These are phyloP conservation scores for Mycosphaerella sp. DNA, from an alignment of 2,329 filamentous ascomycete species.

Conservation along the genomic window DNA sequence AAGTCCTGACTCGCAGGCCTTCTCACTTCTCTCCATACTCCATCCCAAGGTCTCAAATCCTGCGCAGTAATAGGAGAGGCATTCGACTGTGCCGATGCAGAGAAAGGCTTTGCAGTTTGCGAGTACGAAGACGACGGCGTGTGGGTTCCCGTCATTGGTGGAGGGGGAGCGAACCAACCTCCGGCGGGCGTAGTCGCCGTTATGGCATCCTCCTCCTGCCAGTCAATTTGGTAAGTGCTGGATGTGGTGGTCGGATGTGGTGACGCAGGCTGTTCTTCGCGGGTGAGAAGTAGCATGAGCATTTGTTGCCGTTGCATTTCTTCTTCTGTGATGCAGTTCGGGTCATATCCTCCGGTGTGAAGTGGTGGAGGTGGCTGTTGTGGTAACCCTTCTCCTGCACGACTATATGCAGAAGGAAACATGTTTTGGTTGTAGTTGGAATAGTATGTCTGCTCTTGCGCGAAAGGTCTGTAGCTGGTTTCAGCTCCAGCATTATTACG, in stretches of 20 bases:
- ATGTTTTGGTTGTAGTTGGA: constrained; percentile 43
- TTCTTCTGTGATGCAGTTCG: constrained; percentile 40
- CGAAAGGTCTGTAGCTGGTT: constrained; percentile 16
- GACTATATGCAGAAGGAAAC: constrained; percentile 35
- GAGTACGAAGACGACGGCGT: constrained; percentile 12
- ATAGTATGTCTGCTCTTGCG: constrained; percentile 38
- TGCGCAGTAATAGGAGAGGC: constrained; percentile 17
- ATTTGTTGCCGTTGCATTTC: constrained; percentile 47
- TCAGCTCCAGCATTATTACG: not conserved
- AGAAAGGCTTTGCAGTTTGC: constrained; percentile 10
- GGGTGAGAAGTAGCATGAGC: constrained; percentile 40
- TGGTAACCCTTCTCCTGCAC: not conserved
- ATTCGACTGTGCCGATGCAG: not conserved
- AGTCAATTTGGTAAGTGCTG: constrained; percentile 41
- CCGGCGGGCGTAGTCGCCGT: constrained; percentile 24
- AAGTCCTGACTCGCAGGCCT: constrained; percentile 15
- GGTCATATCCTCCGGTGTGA: constrained; percentile 25
- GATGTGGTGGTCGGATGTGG: constrained; percentile 33
- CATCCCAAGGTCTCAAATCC: constrained; percentile 30
- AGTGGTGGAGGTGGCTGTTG: constrained; percentile 13
- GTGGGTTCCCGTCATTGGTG: not conserved
- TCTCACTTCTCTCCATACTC: constrained; percentile 27
- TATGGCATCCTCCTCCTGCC: constrained; percentile 24
- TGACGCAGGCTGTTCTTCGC: constrained; percentile 24
- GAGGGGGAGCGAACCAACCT: constrained; percentile 27